These are phyloP conservation scores for Teratosphaeriaceae sp. DNA, from an alignment of 2,329 filamentous ascomycete genomes.

Conservation along the genomic window DNA sequence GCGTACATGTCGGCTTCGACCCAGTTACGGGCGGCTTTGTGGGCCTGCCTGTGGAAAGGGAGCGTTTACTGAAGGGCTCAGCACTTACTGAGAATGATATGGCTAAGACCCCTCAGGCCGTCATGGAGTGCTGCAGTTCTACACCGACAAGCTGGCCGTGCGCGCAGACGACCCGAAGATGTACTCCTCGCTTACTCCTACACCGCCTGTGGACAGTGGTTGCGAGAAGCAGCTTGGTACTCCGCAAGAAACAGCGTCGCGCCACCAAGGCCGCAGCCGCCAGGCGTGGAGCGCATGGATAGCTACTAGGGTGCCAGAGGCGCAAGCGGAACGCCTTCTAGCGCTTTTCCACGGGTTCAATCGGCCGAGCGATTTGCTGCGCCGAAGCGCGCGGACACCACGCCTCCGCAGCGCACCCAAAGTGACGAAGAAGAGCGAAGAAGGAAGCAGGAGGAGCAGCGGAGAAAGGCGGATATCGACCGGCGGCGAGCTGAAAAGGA, in stretches of 20 bases:
- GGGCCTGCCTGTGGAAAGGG: slow-evolving; percentile 92
- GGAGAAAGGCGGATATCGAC: slow-evolving; percentile 32
- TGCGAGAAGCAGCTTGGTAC: slow-evolving; percentile 46
- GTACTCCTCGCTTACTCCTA: slow-evolving; percentile 62
- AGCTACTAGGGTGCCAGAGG: slow-evolving; percentile 35
- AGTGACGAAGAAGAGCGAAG: slow-evolving; percentile 33
- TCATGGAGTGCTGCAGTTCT: slow-evolving; percentile 72
- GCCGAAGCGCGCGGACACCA: slow-evolving; percentile 25
- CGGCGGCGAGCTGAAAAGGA: slow-evolving; percentile 39
- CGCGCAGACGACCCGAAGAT: slow-evolving; percentile 63
- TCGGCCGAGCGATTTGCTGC: slow-evolving; percentile 21
- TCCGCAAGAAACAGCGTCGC: slow-evolving; percentile 40
- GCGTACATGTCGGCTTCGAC: slow-evolving; percentile 96
- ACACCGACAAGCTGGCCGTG: slow-evolving; percentile 72
- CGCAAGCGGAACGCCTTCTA: slow-evolving; percentile 13
- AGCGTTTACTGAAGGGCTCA: slow-evolving; percentile 89
- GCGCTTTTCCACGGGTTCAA: slow-evolving; percentile 18
- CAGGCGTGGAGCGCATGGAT: slow-evolving; percentile 39
- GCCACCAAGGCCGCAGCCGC: slow-evolving; percentile 41
- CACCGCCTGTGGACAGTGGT: slow-evolving; percentile 48
- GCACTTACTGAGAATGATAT: slow-evolving; percentile 99
- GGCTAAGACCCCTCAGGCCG: slow-evolving; percentile 74
- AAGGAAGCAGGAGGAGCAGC: slow-evolving; percentile 35
- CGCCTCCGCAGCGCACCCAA: slow-evolving; percentile 21
- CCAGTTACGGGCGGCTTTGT: slow-evolving; percentile 92